These are phyloP conservation scores for Scheffersomyces lignosus DNA, from an alignment of 805 yeast species.

Conservation along the genomic window DNA sequence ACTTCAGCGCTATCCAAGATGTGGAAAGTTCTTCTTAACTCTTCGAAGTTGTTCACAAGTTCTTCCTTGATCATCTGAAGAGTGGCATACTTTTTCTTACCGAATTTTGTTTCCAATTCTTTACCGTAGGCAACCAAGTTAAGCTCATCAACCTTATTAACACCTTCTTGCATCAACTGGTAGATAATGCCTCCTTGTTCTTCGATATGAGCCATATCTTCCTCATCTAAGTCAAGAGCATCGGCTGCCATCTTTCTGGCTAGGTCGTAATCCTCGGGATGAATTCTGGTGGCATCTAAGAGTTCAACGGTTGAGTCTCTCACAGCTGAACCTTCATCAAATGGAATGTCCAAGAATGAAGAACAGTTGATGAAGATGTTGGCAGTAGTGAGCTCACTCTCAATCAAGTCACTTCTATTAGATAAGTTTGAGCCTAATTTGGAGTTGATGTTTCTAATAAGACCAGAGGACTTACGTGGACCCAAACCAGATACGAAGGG, in stretches of 20 bases:
- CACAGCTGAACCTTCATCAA: slow-evolving; percentile 52
- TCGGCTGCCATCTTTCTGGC: slow-evolving; percentile 98
- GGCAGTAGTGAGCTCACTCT: slow-evolving; percentile 75
- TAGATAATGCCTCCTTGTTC: slow-evolving; percentile 81
- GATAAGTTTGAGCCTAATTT: slow-evolving; percentile 59
- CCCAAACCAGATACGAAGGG: slow-evolving; percentile 91
- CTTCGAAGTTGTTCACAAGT: slow-evolving; percentile 83
- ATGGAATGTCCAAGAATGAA: slow-evolving; percentile 80
- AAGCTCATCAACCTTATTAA: slow-evolving; percentile 76
- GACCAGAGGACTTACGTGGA: slow-evolving; percentile 89
- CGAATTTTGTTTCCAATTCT: slow-evolving; percentile 73
- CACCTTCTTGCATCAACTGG: slow-evolving; percentile 69
- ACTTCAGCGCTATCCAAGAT: slow-evolving; percentile 66
- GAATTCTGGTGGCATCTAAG: slow-evolving; percentile 93
- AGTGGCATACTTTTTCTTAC: slow-evolving; percentile 74
- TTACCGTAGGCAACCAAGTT: slow-evolving; percentile 90
- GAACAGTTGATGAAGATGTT: slow-evolving; percentile 89
- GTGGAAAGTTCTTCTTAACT: slow-evolving; percentile 74
- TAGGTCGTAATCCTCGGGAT: slow-evolving; percentile 95
- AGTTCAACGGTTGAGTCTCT: slow-evolving; percentile 71
- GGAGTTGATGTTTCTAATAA: slow-evolving; percentile 75
- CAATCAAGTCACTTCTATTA: slow-evolving; percentile 79
- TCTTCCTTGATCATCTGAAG: slow-evolving; percentile 84
- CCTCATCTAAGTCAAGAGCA: slow-evolving; percentile 94
- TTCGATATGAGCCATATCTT: slow-evolving; percentile 78